Evolutionary conservation across 305 asterid genomes (phyloP), one percentile per base, ranked within the genome.

Genomic region (Fraxinus velutina): DNA sequence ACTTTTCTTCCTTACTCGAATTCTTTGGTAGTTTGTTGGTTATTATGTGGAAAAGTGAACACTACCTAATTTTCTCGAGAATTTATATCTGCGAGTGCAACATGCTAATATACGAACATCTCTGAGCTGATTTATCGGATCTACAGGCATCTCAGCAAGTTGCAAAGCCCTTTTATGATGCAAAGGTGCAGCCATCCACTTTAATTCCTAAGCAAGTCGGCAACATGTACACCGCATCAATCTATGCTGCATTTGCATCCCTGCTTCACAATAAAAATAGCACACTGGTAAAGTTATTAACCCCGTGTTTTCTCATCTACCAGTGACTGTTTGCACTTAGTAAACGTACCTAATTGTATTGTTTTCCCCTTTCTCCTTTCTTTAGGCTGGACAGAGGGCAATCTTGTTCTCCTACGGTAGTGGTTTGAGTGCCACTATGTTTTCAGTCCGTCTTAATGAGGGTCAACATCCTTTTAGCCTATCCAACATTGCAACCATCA

Each of bases 171-270:
- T 84, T 92, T 34, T 96, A 94, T 55, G 95, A 91, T 64, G 84
- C 84, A 73, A 94, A 92, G 89, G 99, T 95, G 90, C 91, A 89
- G 80, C 99, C 99, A 39, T 81, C 96, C 0, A 96, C 99, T 50
- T 88, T 94, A 83, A 79, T 96, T 78, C 98, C 99, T 1, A 96
- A 94, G 86, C 99, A 96, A 89, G 96, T 96, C 2, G 99, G 99
- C 39, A 96, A 96, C 90, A 94, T 93, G 99, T 96, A 96, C 78
- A 96, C 98, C 12, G 99, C 99, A 76, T 96, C 99, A 0, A 88
- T 96, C 42, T 96, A 96, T 86, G 99, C 97, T 47, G 99, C 99
- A 78, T 93, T 96, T 85, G 97, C 93, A 74, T 96, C 98, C 66
- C 95, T 96, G 78, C 81, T 96, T 83, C 96, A 94, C 92, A 93